Evolutionary conservation across 2,329 filamentous ascomycete genomes (phyloP).

Genomic region (Zopfia rhizophila): DNA sequence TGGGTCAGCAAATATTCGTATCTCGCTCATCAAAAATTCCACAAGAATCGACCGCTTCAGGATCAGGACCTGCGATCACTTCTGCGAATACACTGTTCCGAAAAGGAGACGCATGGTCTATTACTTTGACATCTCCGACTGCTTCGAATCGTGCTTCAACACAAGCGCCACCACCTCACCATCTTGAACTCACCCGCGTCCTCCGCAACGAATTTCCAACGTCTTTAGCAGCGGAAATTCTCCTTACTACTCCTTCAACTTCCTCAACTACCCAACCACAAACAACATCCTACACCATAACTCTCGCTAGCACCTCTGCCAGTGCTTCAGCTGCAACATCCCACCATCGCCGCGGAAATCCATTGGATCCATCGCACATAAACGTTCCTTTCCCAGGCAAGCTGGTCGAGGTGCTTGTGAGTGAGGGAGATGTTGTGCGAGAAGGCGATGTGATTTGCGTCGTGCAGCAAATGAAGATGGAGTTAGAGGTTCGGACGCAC

Average conservation of each 20-base stretch:
- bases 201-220: constrained; percentile 70
- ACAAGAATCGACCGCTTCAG: constrained; percentile 6
- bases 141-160: constrained; percentile 13
- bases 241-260: constrained; percentile 55
- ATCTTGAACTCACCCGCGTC: constrained; percentile 65
- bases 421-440: constrained; percentile 63
- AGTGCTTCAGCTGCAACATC: constrained; percentile 52
- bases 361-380: constrained; percentile 62
- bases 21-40: constrained; percentile 1
- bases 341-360: constrained; percentile 61
- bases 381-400: constrained; percentile 68
- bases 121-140: constrained; percentile 56
- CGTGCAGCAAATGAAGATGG: constrained; percentile 76
- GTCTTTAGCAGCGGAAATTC: constrained; percentile 63
- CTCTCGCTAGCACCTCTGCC: constrained; percentile 56
- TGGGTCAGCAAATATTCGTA: constrained; percentile 26
- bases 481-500: constrained; percentile 68
- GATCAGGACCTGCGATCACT: constrained; percentile 14
- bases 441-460: constrained; percentile 67
- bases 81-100: constrained; percentile 61
- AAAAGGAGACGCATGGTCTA: constrained; percentile 68
- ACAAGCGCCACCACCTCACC: constrained; percentile 52
- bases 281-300: constrained; percentile 57
- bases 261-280: constrained; percentile 36
- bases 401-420: constrained; percentile 68